These are phyloP conservation scores for Moesziomyces sp. DNA, from an alignment of 1,284 basidiomycete genomes.

Conservation along the genomic window DNA sequence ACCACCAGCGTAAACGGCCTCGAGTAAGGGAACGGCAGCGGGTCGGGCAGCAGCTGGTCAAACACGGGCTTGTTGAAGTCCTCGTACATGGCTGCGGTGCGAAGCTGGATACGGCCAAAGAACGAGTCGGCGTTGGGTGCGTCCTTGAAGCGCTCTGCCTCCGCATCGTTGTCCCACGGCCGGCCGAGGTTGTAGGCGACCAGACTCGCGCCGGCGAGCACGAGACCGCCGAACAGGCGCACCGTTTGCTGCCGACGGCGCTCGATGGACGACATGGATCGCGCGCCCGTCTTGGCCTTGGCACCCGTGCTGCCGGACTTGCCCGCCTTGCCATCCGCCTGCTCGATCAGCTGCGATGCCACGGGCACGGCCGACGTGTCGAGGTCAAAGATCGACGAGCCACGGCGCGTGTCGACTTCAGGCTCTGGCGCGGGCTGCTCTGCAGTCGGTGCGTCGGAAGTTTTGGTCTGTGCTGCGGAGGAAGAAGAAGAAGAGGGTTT, in stretches of 20 bases:
- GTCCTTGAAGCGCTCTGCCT: conserved; percentile 50
- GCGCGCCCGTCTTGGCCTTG: conserved; percentile 62
- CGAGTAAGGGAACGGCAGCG: conserved; percentile 82
- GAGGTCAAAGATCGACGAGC: conserved; percentile 52
- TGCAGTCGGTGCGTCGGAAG: conserved; percentile 1
- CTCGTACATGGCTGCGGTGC: conserved; percentile 52
- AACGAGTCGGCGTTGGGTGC: conserved; percentile 40
- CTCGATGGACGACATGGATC: conserved; percentile 66
- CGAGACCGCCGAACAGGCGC: conserved; percentile 42
- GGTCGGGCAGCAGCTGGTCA: conserved; percentile 88
- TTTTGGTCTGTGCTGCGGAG: conserved; percentile 5
- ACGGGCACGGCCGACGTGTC: conserved; percentile 48
- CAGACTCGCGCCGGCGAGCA: conserved; percentile 47
- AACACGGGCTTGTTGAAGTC: conserved; percentile 76
- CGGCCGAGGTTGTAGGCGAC: conserved; percentile 61
- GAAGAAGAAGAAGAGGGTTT: neutral
- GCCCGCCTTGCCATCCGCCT: conserved; percentile 3
- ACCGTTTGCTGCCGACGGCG: conserved; percentile 60
- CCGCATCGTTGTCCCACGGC: conserved; percentile 66
- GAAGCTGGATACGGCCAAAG: conserved; percentile 58
- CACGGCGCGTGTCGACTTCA: conserved; percentile 14
- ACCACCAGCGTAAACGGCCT: conserved; percentile 92
- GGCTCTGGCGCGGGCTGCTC: conserved; percentile 1
- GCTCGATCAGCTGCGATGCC: conserved; percentile 34
- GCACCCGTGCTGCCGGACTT: conserved; percentile 60